Evolutionary conservation across 257 asterid species (phyloP), one percentile per base, ranked within the genome.

Genomic region (Anisodus acutangulus): DNA sequence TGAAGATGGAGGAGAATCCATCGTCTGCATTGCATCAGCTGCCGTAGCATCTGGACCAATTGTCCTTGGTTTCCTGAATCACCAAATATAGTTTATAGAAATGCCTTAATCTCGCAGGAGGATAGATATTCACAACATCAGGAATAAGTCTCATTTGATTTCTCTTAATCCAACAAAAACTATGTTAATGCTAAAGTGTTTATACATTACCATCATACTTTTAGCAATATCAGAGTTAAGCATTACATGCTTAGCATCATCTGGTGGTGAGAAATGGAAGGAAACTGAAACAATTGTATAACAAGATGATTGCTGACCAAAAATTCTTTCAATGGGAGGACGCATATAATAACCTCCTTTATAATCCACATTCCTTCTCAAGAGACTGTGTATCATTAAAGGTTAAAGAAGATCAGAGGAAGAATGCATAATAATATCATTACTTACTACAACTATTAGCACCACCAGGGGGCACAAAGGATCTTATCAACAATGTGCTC

Each of bases 1-100:
- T 0, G 99, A 93, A n/a, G 98, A 92, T 81, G 99, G 99, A 8
- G 97, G 94, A 84, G 99, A 86, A 85, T 95, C 99, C 99, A 95
- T 95, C 90, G 91, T 94, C 90, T 94, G 90, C 98, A 94, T 94
- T 87, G 99, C 99, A 70, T 91, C 98, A 4, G 91, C 94, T 31
- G 99, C 99, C 99, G 94, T 93, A 55, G 97, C 94, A 19, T 95
- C 97, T 1, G 94, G 94, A 11, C 88, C 87, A 12, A 93, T 94
- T 35, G 95, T 94, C 91, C 98, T 95, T 1, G 98, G 98, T 47
- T 90, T 88, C 94, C 98, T 95, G 95, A 45, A 87, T 88, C 76
- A 70, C 82, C 60, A 35, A 9, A 68, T 3, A 31, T 10, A 84
- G 8, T 67, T 37, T 17, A 76, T 6, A 78, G 81, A 76, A 76